Evolutionary conservation across 805 yeast species (phyloP), one percentile per base, ranked within the genome.

Genomic region (Saccharomycopsis vini): DNA sequence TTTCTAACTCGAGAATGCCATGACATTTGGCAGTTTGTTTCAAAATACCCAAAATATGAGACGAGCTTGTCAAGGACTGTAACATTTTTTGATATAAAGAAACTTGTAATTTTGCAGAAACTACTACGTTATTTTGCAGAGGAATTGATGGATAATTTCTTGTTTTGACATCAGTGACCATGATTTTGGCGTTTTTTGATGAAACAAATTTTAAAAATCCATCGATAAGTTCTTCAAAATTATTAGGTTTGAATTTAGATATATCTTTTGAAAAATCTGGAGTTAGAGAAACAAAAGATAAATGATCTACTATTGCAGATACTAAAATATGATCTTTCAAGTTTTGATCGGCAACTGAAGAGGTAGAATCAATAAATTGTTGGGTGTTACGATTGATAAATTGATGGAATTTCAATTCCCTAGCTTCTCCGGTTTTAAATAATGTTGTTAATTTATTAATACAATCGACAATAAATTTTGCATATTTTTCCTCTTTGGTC

Each of bases 241-340:
- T 24, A 24, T 24, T 24, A 24, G 10, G 28, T 7, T n/a, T n/a
- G n/a, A n/a, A n/a, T n/a, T n/a, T n/a, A n/a, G n/a, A n/a, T n/a
- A n/a, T n/a, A n/a, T n/a, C n/a, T n/a, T n/a, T n/a, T n/a, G n/a
- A n/a, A n/a, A n/a, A n/a, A n/a, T n/a, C n/a, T n/a, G n/a, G n/a
- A n/a, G 12, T 7, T 24, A 12, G 29, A 24, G 29, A 24, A 12
- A 30, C 21, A 6, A 36, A 38, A 20, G 3, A 10, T 5, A 39
- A 15, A 47, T 70, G 71, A 57, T 81, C 89, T 21, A 80, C 70
- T 1, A 81, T 63, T 2, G 89, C 92, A 54, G 84, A 77, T 5
- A 80, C 66, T 19, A 79, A 56, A 1, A 75, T 64, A 38, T 62
- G 60, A 6, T 62, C 54, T 3, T 53, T 50, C 2, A 40, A 35